phyloP scores from a whole-genome alignment of 2,329 filamentous ascomycete species.

The Bipolaris victoriae region DNA sequence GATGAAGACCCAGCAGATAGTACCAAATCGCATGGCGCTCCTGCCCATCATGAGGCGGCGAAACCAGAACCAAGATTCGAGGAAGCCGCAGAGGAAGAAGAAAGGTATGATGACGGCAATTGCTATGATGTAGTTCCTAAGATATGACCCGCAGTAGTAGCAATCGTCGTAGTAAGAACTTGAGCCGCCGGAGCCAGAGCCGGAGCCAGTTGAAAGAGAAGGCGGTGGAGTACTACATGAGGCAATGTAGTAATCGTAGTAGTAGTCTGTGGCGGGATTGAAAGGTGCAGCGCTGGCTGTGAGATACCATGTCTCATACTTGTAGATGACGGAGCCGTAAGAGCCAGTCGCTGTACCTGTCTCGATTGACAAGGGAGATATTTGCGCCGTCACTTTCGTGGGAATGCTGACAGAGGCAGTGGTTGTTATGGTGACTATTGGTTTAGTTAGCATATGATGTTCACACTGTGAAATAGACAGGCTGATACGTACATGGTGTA shows the following conservation, averaged over 20 bases:
- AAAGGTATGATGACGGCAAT: conserved; percentile 34
- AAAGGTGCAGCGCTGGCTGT: conserved; percentile 35
- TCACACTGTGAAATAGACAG: background rate
- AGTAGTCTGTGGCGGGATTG: conserved; percentile 24
- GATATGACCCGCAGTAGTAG: background rate
- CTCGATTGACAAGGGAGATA: conserved; percentile 32
- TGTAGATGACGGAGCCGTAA: conserved; percentile 13
- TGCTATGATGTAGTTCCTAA: conserved; percentile 32
- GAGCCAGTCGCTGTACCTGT: conserved; percentile 14
- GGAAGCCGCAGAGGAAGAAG: conserved; percentile 41
- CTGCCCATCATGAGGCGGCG: conserved; percentile 43
- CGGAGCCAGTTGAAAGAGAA: background rate
- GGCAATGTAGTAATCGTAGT: conserved; percentile 36
- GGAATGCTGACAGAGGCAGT: conserved; percentile 31
- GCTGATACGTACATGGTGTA: conserved; percentile 20
- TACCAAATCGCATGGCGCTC: conserved; percentile 40
- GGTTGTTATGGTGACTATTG: conserved; percentile 25
- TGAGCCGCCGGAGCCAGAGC: background rate
- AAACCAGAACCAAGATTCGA: conserved; percentile 46
- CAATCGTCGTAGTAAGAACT: conserved; percentile 22
- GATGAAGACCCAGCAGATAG: conserved; percentile 40
- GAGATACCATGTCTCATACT: conserved; percentile 37
- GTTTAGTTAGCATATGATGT: background rate
- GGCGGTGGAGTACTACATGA: conserved; percentile 30
- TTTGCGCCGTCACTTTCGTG: conserved; percentile 28